Evolutionary conservation across 805 yeast genomes (phyloP).

Genomic region (Ogataea ganodermae): DNA sequence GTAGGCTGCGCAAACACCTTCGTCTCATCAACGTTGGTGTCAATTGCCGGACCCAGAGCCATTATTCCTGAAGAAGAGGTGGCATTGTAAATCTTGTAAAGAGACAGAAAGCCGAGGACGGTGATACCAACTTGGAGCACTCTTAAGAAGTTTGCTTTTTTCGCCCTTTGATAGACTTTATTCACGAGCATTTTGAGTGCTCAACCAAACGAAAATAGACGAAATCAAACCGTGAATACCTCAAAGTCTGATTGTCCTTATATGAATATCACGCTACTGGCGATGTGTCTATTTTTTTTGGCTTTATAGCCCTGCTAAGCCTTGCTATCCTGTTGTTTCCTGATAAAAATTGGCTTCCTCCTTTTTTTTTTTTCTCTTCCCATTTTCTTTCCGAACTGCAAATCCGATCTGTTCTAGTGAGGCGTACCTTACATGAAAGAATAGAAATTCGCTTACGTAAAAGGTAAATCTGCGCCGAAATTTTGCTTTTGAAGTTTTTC

Average conservation of each 20-base stretch:
- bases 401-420: conserved; percentile 1
- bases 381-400: not conserved
- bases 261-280: not conserved
- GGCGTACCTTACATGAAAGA: conserved; percentile 5
- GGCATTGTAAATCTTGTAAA: conserved; percentile 2
- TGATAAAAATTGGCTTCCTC: not conserved
- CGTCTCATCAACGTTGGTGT: not conserved
- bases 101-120: not conserved
- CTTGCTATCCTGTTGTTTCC: not conserved
- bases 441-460: conserved; percentile 1
- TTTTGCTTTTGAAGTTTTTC: not conserved
- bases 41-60: not conserved
- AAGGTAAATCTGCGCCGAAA: not conserved
- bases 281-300: not conserved
- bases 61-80: not conserved
- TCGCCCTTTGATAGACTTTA: not conserved
- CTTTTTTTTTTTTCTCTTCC: not conserved
- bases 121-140: not conserved
- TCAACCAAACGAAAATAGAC: too few relatives aligned
- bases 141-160: not conserved
- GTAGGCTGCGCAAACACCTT: not conserved
- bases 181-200: not conserved
- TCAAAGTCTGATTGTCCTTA: too few relatives aligned
- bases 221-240: too few relatives aligned
- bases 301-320: not conserved